Evolutionary conservation across 345 rosid genomes (phyloP), one percentile per base, ranked within the genome.

Genomic region (Stellera chamaejasme): DNA sequence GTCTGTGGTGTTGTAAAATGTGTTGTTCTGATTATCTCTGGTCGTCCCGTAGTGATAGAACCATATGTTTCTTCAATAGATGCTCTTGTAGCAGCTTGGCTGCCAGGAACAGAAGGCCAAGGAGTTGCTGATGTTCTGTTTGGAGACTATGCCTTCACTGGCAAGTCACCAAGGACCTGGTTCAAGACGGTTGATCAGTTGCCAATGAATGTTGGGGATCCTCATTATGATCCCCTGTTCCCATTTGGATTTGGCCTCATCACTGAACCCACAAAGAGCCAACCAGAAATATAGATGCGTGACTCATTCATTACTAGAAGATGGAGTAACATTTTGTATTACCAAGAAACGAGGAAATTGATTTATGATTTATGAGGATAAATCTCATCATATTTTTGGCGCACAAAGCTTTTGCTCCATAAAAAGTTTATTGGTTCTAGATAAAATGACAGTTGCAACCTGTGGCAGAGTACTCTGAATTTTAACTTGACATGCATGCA

Each of bases 181-280:
- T 86, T 86, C 68, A 83, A 60, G 74, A 77, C 77, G 4, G 82
- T 83, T 53, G 82, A 80, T 50, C 90, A 82, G 66, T 69, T 85
- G 27, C 90, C 89, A 0, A 79, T 84, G 92, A 82, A 82, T 59
- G 75, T 78, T 25, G 88, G 86, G 2, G 88, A 82, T 78, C 56
- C 55, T 45, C 75, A 76, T 62, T 82, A 82, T 25, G 85, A 85
- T 52, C 81, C 86, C 39, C 69, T 80, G 43, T 82, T 70, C 64
- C 81, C 86, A 54, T 82, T 82, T 67, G 86, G 88, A 13, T 82
- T 66, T 63, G 86, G 86, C 60, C 72, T 85, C 32, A 49, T 64
- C 13, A 74, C 84, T 2, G 43, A 59, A 10, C 52, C 71, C 8
- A 27, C 42, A 1, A 45, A 14, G 28, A 6, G 32, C 19, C 10